Evolutionary conservation across 768 basidiomycete genomes (phyloP), one percentile per base, ranked within the genome.

Genomic region (Lactarius indigo): DNA sequence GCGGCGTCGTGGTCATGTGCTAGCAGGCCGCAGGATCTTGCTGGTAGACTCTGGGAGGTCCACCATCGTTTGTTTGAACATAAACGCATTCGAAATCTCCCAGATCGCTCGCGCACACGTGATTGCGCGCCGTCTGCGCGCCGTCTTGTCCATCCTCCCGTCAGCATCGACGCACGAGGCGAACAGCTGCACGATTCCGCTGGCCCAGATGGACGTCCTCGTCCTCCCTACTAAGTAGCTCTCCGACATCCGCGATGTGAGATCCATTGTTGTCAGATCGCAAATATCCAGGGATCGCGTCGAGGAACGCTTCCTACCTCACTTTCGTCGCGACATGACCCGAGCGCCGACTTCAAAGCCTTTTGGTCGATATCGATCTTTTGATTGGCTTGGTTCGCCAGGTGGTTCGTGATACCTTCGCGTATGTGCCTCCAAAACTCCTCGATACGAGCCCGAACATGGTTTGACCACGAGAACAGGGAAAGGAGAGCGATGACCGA

Each of bases 121-220:
- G 44, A 67, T 39, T 2, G 64, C 64, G n/a, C 68, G 68, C 15
- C 50, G 64, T 18, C 59, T 42, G 20, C 68, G 68, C n/a, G 18
- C 35, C 9, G 10, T 31, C 9, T 66, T 41, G 30, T 65, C 64
- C 59, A 68, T 61, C 23, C 58, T 54, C 50, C 55, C 59, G 17
- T 68, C 20, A 7, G 15, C 56, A 7, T 57, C 30, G 35, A 57
- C 17, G 44, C 68, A 68, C 33, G 64, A 52, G 1, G 47, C 18
- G 37, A 66, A 47, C 12, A 57, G 35, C 28, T 58, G 54, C 5
- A 28, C 68, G 20, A 68, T 50, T 50, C 23, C 55, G 59, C 10
- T n/a, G 60, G 55, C 57, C 28, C 30, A 61, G 64, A 7, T 50
- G 15, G 23, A 20, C 3, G 13, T 61, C 31, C 2, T 23, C 9